A percentile compares a stretch with the other conserved stretches of the same genome.
Conservation (phyloP, 2,329 filamentous ascomycete species). For the Epichloe sibirici region DNA sequence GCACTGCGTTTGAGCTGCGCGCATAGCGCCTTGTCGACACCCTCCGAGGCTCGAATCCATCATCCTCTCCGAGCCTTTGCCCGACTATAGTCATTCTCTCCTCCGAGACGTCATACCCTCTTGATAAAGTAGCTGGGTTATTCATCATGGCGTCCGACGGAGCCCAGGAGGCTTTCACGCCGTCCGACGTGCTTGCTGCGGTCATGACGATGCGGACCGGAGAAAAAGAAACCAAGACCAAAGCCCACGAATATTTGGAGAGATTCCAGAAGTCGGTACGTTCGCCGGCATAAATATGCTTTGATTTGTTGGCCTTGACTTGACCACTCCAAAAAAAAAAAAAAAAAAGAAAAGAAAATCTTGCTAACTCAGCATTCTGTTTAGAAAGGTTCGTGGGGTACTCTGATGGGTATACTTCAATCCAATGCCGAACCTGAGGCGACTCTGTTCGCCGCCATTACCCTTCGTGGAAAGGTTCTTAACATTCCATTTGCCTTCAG, state of each 20-base stretch:
- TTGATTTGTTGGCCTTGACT: not conserved
- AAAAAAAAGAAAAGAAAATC: not conserved
- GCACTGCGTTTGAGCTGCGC: not conserved
- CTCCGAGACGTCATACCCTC: not conserved
- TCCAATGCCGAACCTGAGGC: slow-evolving; percentile 70
- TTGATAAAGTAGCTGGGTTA: not conserved
- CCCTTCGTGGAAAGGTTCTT: slow-evolving; percentile 86
- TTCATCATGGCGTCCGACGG: slow-evolving; percentile 53
- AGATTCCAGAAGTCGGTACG: slow-evolving; percentile 93
- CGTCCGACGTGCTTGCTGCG: slow-evolving; percentile 65
- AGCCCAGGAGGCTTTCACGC: slow-evolving; percentile 61
- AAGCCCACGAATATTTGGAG: slow-evolving; percentile 83
- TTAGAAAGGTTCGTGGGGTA: slow-evolving; percentile 82
- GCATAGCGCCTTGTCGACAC: not conserved
- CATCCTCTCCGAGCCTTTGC: not conserved
- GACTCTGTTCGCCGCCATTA: slow-evolving; percentile 91
- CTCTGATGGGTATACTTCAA: slow-evolving; percentile 76
- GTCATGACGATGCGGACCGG: slow-evolving; percentile 86
- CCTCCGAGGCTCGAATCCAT: not conserved
- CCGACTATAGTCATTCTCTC: not conserved
- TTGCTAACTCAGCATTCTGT: slow-evolving; percentile 3
- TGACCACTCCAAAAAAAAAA: not conserved
- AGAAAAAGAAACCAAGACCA: slow-evolving; percentile 71
- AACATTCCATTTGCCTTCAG: not conserved
- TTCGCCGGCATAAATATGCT: not conserved